Evolutionary conservation across 306 rosid species (phyloP).

Genomic region (Carpinus viminea): DNA sequence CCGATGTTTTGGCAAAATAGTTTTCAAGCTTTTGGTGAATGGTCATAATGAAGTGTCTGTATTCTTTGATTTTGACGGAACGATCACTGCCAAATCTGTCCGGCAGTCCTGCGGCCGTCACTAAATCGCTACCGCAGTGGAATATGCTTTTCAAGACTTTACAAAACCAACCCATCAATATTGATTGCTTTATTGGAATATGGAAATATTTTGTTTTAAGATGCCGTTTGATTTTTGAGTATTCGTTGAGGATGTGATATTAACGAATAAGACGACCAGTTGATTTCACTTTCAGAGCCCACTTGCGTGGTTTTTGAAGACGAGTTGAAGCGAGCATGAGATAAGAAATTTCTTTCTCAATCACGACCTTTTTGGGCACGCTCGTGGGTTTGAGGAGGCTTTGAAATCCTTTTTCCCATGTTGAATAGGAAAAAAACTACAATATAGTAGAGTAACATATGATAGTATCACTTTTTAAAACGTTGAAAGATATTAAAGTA

Average conservation of each 20-base stretch:
- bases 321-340: neutral
- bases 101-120: too few relatives aligned
- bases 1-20: constrained; percentile 48
- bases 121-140: too few relatives aligned
- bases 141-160: too few relatives aligned
- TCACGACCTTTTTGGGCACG: neutral
- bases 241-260: neutral
- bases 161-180: too few relatives aligned
- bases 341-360: neutral
- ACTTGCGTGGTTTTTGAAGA: neutral
- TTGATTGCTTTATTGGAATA: neutral
- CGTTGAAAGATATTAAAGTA: too few relatives aligned
- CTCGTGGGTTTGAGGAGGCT: too few relatives aligned
- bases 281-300: neutral
- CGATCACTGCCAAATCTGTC: too few relatives aligned
- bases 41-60: neutral
- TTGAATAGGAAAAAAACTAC: too few relatives aligned
- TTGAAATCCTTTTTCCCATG: too few relatives aligned
- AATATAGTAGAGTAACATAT: too few relatives aligned
- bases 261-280: neutral
- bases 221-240: neutral
- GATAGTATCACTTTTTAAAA: too few relatives aligned
- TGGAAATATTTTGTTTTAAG: neutral
- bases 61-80: neutral
- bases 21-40: neutral